Evolutionary conservation across 495 filamentous ascomycete genomes (phyloP).

Genomic region (Umbilicaria muhlenbergii): DNA sequence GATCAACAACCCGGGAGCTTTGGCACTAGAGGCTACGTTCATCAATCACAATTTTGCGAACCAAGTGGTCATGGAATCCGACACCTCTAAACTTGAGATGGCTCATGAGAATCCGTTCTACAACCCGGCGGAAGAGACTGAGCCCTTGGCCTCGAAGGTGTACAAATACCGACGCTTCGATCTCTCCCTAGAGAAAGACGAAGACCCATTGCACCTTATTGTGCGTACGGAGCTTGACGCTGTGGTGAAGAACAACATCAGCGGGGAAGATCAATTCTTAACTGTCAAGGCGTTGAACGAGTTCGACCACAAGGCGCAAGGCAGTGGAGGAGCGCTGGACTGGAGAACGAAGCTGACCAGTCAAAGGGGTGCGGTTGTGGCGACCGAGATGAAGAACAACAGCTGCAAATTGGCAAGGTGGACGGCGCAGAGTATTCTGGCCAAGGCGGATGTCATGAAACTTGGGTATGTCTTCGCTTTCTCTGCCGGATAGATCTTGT

Average conservation of each 20-base stretch:
- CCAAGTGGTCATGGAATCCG: slow-evolving; percentile 75
- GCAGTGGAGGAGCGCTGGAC: slow-evolving; percentile 83
- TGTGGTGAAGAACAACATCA: slow-evolving; percentile 81
- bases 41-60: slow-evolving; percentile 99
- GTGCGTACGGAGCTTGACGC: slow-evolving; percentile 96
- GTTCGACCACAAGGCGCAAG: slow-evolving; percentile 94
- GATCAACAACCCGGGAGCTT: slow-evolving; percentile 79
- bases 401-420: slow-evolving; percentile 92
- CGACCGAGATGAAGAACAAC: slow-evolving; percentile 99
- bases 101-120: slow-evolving; percentile 92
- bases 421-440: slow-evolving; percentile 90
- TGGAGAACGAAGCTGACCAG: slow-evolving; percentile 87
- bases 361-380: slow-evolving; percentile 89
- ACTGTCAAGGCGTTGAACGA: slow-evolving; percentile 95
- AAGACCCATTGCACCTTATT: slow-evolving; percentile 80
- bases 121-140: slow-evolving; percentile 80
- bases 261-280: slow-evolving; percentile 73
- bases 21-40: slow-evolving; percentile 93
- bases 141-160: slow-evolving; percentile 82
- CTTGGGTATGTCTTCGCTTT: slow-evolving; percentile 48
- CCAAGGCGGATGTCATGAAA: slow-evolving; percentile 94
- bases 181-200: slow-evolving; percentile 74
- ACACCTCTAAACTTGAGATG: slow-evolving; percentile 64
- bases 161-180: slow-evolving; percentile 98
- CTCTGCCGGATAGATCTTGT: not conserved